Evolutionary conservation across 495 filamentous ascomycete genomes (phyloP).

Genomic region (Recurvomyces mirabilis): DNA sequence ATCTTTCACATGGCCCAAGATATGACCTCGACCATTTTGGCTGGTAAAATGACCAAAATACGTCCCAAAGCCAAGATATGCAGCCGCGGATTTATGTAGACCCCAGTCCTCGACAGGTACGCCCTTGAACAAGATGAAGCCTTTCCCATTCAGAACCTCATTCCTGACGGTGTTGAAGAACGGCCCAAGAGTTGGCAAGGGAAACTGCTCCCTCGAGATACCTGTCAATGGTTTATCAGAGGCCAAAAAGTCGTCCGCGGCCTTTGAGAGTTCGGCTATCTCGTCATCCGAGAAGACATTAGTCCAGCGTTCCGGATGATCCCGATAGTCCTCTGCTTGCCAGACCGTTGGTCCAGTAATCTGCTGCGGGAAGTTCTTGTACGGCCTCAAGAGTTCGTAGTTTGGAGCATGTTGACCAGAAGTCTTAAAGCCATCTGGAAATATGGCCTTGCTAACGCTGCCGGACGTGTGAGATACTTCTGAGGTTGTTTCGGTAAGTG

Average conservation of each 20-base stretch:
- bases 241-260: slow-evolving; percentile 58
- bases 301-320: slow-evolving; percentile 64
- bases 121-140: slow-evolving; percentile 81
- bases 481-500: not conserved
- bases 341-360: slow-evolving; percentile 71
- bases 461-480: not conserved
- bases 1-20: slow-evolving; percentile 85
- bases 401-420: slow-evolving; percentile 73
- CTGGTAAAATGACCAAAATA: slow-evolving; percentile 76
- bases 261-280: slow-evolving; percentile 53
- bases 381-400: slow-evolving; percentile 53
- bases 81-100: slow-evolving; percentile 67
- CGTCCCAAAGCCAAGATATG: slow-evolving; percentile 84
- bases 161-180: slow-evolving; percentile 48
- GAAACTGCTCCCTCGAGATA: slow-evolving; percentile 61
- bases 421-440: slow-evolving; percentile 44
- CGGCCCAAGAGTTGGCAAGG: slow-evolving; percentile 47
- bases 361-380: slow-evolving; percentile 58
- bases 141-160: slow-evolving; percentile 72
- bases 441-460: slow-evolving; percentile 12
- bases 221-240: slow-evolving; percentile 54
- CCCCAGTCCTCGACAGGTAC: slow-evolving; percentile 69
- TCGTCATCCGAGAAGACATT: slow-evolving; percentile 58
- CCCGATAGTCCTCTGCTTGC: slow-evolving; percentile 58
- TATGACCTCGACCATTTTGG: slow-evolving; percentile 80